A percentile compares a stretch with the other conserved stretches of the same genome.
Evolutionary conservation across 805 yeast genomes (phyloP).

Genomic region (Saturnispora diversa): DNA sequence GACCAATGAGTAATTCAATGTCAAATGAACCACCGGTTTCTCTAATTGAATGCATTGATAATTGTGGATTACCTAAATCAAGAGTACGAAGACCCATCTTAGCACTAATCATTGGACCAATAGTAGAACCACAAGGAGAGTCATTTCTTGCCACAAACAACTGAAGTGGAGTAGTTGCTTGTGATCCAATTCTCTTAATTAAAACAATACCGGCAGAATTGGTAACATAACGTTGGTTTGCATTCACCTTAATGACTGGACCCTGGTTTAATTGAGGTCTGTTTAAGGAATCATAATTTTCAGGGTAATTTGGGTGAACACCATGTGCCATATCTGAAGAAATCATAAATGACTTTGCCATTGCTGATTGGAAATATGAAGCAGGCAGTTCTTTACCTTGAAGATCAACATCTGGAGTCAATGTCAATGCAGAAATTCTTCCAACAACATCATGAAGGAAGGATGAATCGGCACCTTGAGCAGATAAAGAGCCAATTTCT

Average conservation of each 20-base stretch:
- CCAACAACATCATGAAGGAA: slow-evolving; percentile 72
- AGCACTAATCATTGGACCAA: slow-evolving; percentile 88
- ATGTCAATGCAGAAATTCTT: slow-evolving; percentile 49
- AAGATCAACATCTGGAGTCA: slow-evolving; percentile 33
- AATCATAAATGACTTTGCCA: slow-evolving; percentile 74
- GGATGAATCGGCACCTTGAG: slow-evolving; percentile 95
- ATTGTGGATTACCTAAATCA: slow-evolving; percentile 86
- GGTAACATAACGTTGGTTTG: slow-evolving; percentile 92
- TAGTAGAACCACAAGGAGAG: slow-evolving; percentile 92
- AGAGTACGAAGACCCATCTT: slow-evolving; percentile 80
- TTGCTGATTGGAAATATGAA: slow-evolving; percentile 43
- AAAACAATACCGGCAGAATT: slow-evolving; percentile 84
- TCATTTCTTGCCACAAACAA: slow-evolving; percentile 89
- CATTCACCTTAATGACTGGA: slow-evolving; percentile 88
- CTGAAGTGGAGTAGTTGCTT: slow-evolving; percentile 73
- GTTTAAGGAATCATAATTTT: slow-evolving; percentile 68
- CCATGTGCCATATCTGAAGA: slow-evolving; percentile 98
- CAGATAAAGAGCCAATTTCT: slow-evolving; percentile 87
- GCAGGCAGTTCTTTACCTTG: slow-evolving; percentile 23
- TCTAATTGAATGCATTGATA: slow-evolving; percentile 89
- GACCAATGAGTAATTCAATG: slow-evolving; percentile 48
- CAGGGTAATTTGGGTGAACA: slow-evolving; percentile 84
- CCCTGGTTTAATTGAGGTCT: slow-evolving; percentile 79
- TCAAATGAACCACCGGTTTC: slow-evolving; percentile 85
- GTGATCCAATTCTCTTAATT: slow-evolving; percentile 61